Conservation (phyloP, 208 protist genomes). For the Leishmania arabica region DNA sequence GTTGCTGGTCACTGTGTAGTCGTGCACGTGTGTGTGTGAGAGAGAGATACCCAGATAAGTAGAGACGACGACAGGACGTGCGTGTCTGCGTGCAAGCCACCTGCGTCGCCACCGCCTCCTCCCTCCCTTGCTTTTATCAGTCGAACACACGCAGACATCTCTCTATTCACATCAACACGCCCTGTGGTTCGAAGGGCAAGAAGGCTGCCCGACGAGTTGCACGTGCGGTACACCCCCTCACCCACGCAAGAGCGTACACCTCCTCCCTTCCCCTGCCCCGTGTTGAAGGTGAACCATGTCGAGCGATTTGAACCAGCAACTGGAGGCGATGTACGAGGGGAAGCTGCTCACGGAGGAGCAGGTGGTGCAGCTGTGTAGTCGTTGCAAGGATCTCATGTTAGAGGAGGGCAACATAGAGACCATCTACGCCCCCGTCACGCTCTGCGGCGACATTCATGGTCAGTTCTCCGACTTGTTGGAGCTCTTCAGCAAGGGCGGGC, state of each 20-base stretch:
- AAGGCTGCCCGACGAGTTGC: background rate
- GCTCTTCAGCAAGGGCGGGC: slow-evolving; percentile 96
- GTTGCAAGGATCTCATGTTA: slow-evolving; percentile 89
- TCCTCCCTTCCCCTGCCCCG: background rate
- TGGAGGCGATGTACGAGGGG: slow-evolving; percentile 86
- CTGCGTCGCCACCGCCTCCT: background rate
- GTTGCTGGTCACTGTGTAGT: background rate
- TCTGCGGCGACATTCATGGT: slow-evolving; percentile 99
- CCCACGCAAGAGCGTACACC: background rate
- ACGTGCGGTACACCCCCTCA: background rate
- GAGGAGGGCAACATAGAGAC: slow-evolving; percentile 96
- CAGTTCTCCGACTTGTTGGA: slow-evolving; percentile 99
- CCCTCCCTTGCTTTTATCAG: background rate
- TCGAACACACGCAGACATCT: background rate
- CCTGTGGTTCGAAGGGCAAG: background rate
- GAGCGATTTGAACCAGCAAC: slow-evolving; percentile 59
- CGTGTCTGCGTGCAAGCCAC: background rate
- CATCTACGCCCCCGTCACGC: slow-evolving; percentile 96
- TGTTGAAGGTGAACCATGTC: slow-evolving; percentile 22
- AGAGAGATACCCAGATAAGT: background rate
- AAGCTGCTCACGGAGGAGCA: slow-evolving; percentile 93
- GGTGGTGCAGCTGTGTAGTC: slow-evolving; percentile 88
- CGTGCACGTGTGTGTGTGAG: background rate
- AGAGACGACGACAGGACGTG: background rate
- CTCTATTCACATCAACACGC: background rate